phyloP scores from a whole-genome alignment of 176 grass and related monocot species.

The Eragrostis nindensis region DNA sequence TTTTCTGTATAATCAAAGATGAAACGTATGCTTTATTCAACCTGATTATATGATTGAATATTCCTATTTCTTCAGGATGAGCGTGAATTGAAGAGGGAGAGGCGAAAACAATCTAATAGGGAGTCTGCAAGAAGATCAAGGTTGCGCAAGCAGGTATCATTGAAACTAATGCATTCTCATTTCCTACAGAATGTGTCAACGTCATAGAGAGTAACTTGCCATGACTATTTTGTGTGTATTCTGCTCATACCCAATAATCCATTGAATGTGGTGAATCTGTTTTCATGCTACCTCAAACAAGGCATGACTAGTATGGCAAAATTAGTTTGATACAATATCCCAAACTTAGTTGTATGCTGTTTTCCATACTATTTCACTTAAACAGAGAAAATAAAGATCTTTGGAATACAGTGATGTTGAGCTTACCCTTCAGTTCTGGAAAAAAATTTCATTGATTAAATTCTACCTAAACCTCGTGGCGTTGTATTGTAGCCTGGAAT shows the following conservation, averaged over 20 bases:
- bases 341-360: not conserved
- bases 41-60: conserved; percentile 6
- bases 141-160: conserved; percentile 83
- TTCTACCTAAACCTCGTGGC: not conserved
- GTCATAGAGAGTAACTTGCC: not conserved
- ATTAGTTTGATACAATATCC: not conserved
- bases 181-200: not conserved
- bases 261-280: conserved; percentile 6
- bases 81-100: conserved; percentile 85
- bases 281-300: conserved; percentile 3
- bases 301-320: conserved; percentile 1
- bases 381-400: not conserved
- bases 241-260: not conserved
- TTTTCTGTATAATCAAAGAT: conserved; percentile 12
- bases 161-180: conserved; percentile 32
- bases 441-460: not conserved
- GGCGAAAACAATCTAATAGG: conserved; percentile 93
- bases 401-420: not conserved
- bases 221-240: not conserved
- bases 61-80: conserved; percentile 64
- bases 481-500: not conserved
- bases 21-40: not conserved
- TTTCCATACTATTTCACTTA: not conserved
- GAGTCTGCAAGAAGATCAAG: conserved; percentile 95
- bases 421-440: not conserved